Conservation (phyloP, 177 flowering plant genomes). For the Tripterygium wilfordii region DNA sequence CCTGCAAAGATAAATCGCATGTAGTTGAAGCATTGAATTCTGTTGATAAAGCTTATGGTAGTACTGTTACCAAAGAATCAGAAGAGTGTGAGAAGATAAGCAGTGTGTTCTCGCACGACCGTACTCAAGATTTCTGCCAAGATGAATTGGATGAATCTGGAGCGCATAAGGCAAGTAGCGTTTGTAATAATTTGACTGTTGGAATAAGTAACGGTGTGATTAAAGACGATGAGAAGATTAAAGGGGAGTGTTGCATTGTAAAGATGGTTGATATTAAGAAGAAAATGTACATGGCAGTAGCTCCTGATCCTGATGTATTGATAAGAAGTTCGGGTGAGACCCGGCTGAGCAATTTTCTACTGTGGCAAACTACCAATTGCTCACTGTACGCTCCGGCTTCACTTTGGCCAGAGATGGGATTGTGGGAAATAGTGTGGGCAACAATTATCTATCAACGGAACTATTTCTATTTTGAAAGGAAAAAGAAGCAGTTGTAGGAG, state of each 20-base stretch:
- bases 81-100: too few species aligned
- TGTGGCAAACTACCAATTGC: conserved; percentile 63
- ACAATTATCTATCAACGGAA: conserved; percentile 51
- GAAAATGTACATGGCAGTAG: conserved; percentile 54
- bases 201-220: conserved; percentile 1
- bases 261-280: conserved; percentile 49
- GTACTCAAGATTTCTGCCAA: not conserved
- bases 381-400: conserved; percentile 50
- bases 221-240: conserved; percentile 3
- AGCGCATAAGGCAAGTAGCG: not conserved
- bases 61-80: too few species aligned
- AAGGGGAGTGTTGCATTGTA: conserved; percentile 7
- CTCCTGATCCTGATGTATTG: conserved; percentile 70
- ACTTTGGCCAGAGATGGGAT: conserved; percentile 77
- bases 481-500: conserved; percentile 26
- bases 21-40: conserved; percentile 6
- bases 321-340: conserved; percentile 73
- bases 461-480: conserved; percentile 45
- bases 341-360: conserved; percentile 76
- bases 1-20: conserved; percentile 26
- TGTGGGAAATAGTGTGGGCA: conserved; percentile 62
- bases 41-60: not conserved
- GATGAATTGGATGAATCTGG: conserved; percentile 18
- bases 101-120: too few species aligned
- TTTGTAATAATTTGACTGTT: conserved; percentile 1